Percentiles rank a stretch among this genome's conserved stretches.
phyloP scores from a whole-genome alignment of 1,284 basidiomycete genomes.

The Sphaerobolus stellatus region DNA sequence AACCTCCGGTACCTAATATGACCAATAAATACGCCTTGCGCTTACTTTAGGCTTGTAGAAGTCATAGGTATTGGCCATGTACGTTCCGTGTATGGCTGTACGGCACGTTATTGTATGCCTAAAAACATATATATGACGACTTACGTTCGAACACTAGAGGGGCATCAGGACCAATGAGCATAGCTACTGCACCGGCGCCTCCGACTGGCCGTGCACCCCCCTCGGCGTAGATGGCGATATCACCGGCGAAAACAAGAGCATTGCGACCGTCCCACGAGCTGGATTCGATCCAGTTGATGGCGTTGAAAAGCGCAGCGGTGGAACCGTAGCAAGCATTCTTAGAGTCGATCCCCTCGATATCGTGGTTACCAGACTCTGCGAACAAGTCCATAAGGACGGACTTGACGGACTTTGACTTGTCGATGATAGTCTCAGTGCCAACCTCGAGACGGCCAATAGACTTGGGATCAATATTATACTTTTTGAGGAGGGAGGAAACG shows the following conservation, averaged over 20 bases:
- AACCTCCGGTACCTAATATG: not conserved
- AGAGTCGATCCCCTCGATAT: constrained; percentile 98
- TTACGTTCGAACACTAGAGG: constrained; percentile 93
- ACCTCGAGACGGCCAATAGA: constrained; percentile 97
- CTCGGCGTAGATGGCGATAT: constrained; percentile 98
- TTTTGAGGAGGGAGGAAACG: constrained; percentile 85
- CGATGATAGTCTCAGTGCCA: constrained; percentile 98
- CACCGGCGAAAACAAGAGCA: constrained; percentile 95
- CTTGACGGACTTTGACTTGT: constrained; percentile 99
- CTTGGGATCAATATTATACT: constrained; percentile 94
- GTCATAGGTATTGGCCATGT: constrained; percentile 98
- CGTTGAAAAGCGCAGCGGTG: constrained; percentile 97
- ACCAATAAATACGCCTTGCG: not conserved
- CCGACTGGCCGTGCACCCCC: constrained; percentile 94
- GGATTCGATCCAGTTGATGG: constrained; percentile 95
- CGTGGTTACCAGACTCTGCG: constrained; percentile 86
- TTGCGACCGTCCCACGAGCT: constrained; percentile 98
- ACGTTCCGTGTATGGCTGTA: constrained; percentile 92
- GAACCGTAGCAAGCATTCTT: constrained; percentile 99
- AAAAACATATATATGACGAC: constrained; percentile 32
- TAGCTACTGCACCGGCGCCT: constrained; percentile 93
- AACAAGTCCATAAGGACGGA: constrained; percentile 99
- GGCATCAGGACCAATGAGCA: constrained; percentile 95
- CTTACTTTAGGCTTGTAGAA: constrained; percentile 88
- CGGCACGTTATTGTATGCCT: constrained; percentile 9